Evolutionary conservation across 805 yeast species (phyloP).

Genomic region (Jamesozyma spencerorum): DNA sequence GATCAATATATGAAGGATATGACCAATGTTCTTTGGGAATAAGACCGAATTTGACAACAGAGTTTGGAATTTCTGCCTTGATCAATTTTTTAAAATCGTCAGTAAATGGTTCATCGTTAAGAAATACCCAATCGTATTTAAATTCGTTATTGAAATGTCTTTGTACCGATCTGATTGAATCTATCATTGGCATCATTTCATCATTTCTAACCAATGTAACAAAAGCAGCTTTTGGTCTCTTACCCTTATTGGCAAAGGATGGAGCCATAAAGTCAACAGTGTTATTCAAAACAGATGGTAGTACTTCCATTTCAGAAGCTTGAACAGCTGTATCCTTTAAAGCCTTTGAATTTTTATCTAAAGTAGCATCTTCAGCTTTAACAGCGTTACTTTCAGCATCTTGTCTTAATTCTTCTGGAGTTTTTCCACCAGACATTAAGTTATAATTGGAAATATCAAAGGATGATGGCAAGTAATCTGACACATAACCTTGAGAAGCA

Average conservation of each 20-base stretch:
- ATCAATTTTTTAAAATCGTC: slow-evolving; percentile 29
- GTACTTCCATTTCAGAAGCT: not conserved
- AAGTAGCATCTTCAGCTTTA: slow-evolving; percentile 1
- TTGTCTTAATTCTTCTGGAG: slow-evolving; percentile 6
- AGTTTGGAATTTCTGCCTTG: slow-evolving; percentile 43
- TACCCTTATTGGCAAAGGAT: slow-evolving; percentile 14
- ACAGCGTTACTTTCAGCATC: slow-evolving; percentile 4
- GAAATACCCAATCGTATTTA: slow-evolving; percentile 87
- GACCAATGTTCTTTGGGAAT: slow-evolving; percentile 62
- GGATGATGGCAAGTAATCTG: slow-evolving; percentile 2
- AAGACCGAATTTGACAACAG: slow-evolving; percentile 57
- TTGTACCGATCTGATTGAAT: slow-evolving; percentile 62
- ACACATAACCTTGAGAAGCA: slow-evolving; percentile 3
- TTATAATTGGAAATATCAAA: slow-evolving; percentile 5
- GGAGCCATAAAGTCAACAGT: slow-evolving; percentile 2
- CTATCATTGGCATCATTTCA: slow-evolving; percentile 49
- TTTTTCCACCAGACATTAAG: slow-evolving; percentile 4
- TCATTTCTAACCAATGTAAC: slow-evolving; percentile 61
- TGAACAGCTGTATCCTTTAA: slow-evolving; percentile 9
- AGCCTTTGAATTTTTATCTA: slow-evolving; percentile 3
- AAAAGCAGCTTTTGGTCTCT: slow-evolving; percentile 27
- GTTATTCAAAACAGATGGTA: not conserved
- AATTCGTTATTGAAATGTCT: slow-evolving; percentile 68
- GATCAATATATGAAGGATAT: slow-evolving; percentile 73
- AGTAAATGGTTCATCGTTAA: slow-evolving; percentile 45